A percentile compares a stretch with the other conserved stretches of the same genome.
These are phyloP conservation scores for Casuarina glauca DNA, from an alignment of 306 rosid species.

Conservation along the genomic window DNA sequence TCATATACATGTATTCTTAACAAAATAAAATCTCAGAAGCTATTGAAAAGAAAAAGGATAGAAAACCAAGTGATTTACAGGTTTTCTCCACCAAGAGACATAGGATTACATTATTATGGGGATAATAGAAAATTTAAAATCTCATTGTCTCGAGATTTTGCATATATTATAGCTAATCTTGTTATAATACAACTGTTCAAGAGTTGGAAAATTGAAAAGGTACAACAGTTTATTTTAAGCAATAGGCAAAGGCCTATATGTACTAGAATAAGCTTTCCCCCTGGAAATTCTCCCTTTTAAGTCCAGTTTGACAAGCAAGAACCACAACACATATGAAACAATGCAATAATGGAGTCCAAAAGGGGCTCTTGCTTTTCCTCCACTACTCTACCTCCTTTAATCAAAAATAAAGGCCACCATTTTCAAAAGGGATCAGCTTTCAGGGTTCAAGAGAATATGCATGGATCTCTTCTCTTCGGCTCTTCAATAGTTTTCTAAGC, in stretches of 20 bases:
- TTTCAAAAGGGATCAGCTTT: conserved; percentile 62
- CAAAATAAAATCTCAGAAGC: too few species aligned
- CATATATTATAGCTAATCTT: conserved; percentile 32
- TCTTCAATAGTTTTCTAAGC: conserved; percentile 39
- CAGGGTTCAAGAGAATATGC: conserved; percentile 80
- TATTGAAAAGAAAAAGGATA: not conserved
- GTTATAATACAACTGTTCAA: conserved; percentile 21
- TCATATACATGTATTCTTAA: too few species aligned
- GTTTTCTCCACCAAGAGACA: not conserved
- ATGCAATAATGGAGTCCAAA: conserved; percentile 72
- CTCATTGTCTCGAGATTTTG: conserved; percentile 22
- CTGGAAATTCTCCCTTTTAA: conserved; percentile 41
- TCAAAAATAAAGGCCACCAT: conserved; percentile 51
- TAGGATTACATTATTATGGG: not conserved
- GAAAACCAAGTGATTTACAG: not conserved
- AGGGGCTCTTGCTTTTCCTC: conserved; percentile 58
- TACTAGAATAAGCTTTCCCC: conserved; percentile 44
- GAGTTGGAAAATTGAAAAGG: conserved; percentile 28
- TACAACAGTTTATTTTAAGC: conserved; percentile 23
- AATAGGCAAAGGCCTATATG: conserved; percentile 35
- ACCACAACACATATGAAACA: conserved; percentile 42
- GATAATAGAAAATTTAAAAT: not conserved
- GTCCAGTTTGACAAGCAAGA: conserved; percentile 56
- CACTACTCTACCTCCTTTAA: conserved; percentile 53
- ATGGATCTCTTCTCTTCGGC: conserved; percentile 45